phyloP scores from a whole-genome alignment of 441 rosid species.

The Iberis amara region DNA sequence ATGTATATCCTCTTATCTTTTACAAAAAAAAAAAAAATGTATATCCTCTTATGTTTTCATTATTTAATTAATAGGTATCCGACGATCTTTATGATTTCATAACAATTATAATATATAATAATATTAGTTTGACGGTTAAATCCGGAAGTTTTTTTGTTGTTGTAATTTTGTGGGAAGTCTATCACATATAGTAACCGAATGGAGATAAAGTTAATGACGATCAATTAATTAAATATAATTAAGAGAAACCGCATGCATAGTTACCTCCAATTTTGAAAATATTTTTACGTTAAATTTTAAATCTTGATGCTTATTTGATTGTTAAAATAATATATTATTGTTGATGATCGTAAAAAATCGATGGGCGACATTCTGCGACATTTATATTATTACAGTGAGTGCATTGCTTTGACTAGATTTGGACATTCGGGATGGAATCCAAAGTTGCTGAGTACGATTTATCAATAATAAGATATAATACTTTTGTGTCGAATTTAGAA shows the following conservation, averaged over 20 bases:
- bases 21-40: too few relatives aligned
- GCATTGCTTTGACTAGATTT: conserved; percentile 12
- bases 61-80: conserved; percentile 20
- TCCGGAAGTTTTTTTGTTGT: too few relatives aligned
- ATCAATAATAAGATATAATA: conserved; percentile 7
- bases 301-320: neutral
- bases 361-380: conserved; percentile 1
- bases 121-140: too few relatives aligned
- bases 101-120: conserved; percentile 1
- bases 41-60: conserved; percentile 15
- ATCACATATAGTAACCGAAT: too few relatives aligned
- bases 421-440: conserved; percentile 11
- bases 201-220: too few relatives aligned
- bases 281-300: neutral
- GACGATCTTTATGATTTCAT: conserved; percentile 14
- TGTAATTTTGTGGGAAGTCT: too few relatives aligned
- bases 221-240: too few relatives aligned
- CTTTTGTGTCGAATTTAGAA: conserved; percentile 1
- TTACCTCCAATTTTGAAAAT: neutral
- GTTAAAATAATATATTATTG: neutral
- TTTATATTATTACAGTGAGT: conserved; percentile 4
- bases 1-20: conserved; percentile 8
- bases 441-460: conserved; percentile 4
- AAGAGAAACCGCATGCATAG: neutral
- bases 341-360: conserved; percentile 6